These are phyloP conservation scores for Margaritispora aquatica DNA, from an alignment of 495 filamentous ascomycete species.

Conservation along the genomic window DNA sequence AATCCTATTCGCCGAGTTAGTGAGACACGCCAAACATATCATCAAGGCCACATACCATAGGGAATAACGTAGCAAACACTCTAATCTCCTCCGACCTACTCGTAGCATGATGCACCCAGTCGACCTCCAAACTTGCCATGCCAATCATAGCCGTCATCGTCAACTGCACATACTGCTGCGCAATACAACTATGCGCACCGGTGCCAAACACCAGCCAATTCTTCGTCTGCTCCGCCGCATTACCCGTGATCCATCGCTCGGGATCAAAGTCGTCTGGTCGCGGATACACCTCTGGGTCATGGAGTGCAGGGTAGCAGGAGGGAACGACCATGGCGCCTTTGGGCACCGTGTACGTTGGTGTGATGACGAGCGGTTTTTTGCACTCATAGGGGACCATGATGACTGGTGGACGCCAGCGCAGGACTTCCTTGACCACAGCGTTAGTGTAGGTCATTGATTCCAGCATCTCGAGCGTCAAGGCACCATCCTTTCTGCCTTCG, in stretches of 20 bases:
- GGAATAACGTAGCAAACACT: conserved; percentile 97
- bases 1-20: background rate
- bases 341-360: conserved; percentile 79
- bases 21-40: background rate
- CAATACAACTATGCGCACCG: conserved; percentile 93
- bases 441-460: conserved; percentile 88
- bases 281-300: conserved; percentile 88
- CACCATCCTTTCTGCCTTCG: conserved; percentile 65
- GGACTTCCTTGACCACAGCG: conserved; percentile 86
- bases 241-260: conserved; percentile 86
- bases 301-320: conserved; percentile 84
- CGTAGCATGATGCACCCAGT: conserved; percentile 88
- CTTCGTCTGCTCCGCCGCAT: conserved; percentile 79
- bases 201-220: conserved; percentile 97
- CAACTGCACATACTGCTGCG: conserved; percentile 82
- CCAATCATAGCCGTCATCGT: conserved; percentile 89
- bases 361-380: conserved; percentile 94
- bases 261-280: conserved; percentile 85
- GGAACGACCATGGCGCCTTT: conserved; percentile 95
- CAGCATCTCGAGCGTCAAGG: conserved; percentile 71
- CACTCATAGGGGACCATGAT: conserved; percentile 94
- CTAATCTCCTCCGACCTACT: conserved; percentile 84
- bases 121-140: conserved; percentile 79
- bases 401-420: conserved; percentile 93
- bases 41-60: conserved; percentile 58